phyloP scores from a whole-genome alignment of 805 yeast genomes.

The Suhomyces faveliae region DNA sequence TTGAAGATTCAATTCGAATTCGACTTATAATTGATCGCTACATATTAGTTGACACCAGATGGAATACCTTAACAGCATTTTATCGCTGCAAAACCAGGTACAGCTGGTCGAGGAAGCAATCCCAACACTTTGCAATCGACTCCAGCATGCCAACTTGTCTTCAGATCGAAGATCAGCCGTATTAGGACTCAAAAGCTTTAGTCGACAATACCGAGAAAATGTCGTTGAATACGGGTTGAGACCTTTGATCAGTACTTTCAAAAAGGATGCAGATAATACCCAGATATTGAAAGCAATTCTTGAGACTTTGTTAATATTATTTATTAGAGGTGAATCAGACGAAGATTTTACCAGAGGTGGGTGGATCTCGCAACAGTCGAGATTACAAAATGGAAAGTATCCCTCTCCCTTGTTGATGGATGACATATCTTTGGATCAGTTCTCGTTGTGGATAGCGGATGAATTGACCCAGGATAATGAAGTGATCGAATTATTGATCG shows the following conservation, averaged over 20 bases:
- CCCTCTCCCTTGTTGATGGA: conserved; percentile 68
- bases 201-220: conserved; percentile 83
- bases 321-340: conserved; percentile 64
- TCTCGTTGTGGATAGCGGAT: conserved; percentile 93
- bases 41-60: conserved; percentile 12
- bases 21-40: neutral
- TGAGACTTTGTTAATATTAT: conserved; percentile 80
- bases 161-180: conserved; percentile 91
- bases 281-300: conserved; percentile 75
- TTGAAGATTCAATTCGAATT: neutral
- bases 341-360: conserved; percentile 60
- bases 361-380: conserved; percentile 73
- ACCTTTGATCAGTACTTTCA: conserved; percentile 64
- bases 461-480: conserved; percentile 66
- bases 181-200: conserved; percentile 81
- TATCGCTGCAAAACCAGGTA: conserved; percentile 31
- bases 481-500: conserved; percentile 27
- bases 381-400: conserved; percentile 73
- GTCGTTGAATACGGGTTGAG: conserved; percentile 86
- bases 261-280: conserved; percentile 64
- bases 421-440: conserved; percentile 67
- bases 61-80: conserved; percentile 40
- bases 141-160: conserved; percentile 75
- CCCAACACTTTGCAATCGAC: conserved; percentile 82
- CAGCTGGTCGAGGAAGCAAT: conserved; percentile 77